Evolutionary conservation across 1,284 basidiomycete species (phyloP), one percentile per base, ranked within the genome.

Genomic region (Rhodotorula sp.): DNA sequence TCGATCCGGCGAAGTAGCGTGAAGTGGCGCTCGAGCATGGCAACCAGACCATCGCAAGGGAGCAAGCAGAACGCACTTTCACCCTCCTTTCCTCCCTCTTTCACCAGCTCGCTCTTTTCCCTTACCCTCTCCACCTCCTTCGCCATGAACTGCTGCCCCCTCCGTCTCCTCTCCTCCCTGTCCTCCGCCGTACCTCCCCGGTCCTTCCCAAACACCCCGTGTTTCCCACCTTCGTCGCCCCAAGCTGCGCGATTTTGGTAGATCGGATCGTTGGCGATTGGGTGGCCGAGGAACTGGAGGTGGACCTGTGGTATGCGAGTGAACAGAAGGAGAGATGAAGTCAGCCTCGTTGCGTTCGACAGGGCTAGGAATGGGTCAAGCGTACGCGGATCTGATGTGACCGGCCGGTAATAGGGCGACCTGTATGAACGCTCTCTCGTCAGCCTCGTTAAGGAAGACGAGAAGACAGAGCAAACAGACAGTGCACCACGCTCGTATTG

Each of bases 271-370:
- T 82, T 82, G 32, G 92, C 90, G 73, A 99, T 94, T 0, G 96
- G 90, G 78, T 92, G 84, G 1, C 96, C 96, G 59, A 99, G 86
- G 79, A 86, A 98, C 81, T 99, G 96, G 2, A 98, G 85, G 79
- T 99, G 96, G 1, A 99, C 95, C 56, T 95, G 87, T 67, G 96
- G 90, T 81, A 97, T 94, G 81, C n/a, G n/a, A n/a, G n/a, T n/a
- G 97, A 94, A 1, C 67, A 30, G 9, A 19, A 65, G 48, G 34
- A 63, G 59, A 22, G 34, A 39, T 17, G 7, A 36, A 24, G 46
- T 39, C 2, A 48, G n/a, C 8, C 32, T 13, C 32, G 11, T 4
- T 7, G 44, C 11, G 22, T 3, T 13, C 2, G 22, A 24, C 19
- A n/a, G 10, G 11, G 17, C 20, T 32, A 46, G 39, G 49, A 11